Conservation (phyloP, 2,329 filamentous ascomycete genomes). For the Stagonosporopsis vannaccii region DNA sequence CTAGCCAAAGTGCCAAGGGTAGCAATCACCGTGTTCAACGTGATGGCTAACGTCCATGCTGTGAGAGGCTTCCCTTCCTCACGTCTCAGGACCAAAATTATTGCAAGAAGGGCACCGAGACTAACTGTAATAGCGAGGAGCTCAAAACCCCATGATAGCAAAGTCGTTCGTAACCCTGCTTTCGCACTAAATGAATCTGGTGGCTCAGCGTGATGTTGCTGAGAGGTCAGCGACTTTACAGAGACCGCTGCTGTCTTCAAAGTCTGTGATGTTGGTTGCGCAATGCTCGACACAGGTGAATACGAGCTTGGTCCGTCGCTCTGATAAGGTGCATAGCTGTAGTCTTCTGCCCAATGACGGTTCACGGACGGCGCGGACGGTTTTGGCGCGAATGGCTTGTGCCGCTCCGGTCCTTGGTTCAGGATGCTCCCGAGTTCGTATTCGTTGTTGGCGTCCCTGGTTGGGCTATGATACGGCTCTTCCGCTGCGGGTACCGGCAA, state of each 20-base stretch:
- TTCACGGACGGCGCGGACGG: not conserved
- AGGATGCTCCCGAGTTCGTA: not conserved
- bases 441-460: not conserved
- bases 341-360: not conserved
- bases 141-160: not conserved
- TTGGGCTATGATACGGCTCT: not conserved
- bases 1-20: constrained; percentile 19
- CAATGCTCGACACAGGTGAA: not conserved
- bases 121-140: not conserved
- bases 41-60: constrained; percentile 12
- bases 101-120: not conserved
- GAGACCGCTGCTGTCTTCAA: not conserved
- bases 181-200: not conserved
- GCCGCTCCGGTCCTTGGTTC: not conserved
- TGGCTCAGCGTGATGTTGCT: not conserved
- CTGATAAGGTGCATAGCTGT: not conserved
- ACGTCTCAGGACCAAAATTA: not conserved
- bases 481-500: not conserved
- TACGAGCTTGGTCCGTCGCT: not conserved
- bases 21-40: constrained; percentile 20
- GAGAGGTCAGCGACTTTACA: not conserved
- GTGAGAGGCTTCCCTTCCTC: constrained; percentile 4
- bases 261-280: not conserved
- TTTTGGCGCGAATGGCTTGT: not conserved
- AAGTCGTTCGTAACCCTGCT: not conserved